phyloP scores from a whole-genome alignment of 2,329 filamentous ascomycete genomes.

The Fusarium paranaense region DNA sequence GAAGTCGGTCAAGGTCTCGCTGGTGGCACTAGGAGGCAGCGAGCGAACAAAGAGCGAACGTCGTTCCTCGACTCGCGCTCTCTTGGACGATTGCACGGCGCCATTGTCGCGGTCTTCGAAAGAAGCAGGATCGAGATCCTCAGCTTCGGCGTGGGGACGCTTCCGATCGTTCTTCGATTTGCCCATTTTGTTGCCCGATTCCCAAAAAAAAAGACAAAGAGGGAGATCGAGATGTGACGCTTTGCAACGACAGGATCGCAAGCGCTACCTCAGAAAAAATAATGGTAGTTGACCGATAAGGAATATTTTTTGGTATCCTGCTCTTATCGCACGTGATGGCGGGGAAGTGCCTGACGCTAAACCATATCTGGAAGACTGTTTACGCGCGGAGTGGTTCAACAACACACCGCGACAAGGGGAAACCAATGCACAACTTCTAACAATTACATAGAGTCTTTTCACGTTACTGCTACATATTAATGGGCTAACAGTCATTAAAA shows the following conservation, averaged over 20 bases:
- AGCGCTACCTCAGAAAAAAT: conserved; percentile 39
- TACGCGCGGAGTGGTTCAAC: conserved; percentile 45
- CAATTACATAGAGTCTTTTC: conserved; percentile 12
- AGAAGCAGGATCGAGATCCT: conserved; percentile 45
- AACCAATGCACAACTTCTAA: conserved; percentile 6
- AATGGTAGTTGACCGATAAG: conserved; percentile 19
- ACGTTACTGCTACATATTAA: conserved; percentile 1
- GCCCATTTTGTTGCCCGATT: conserved; percentile 41
- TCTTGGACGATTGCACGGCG: conserved; percentile 59
- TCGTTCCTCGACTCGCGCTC: conserved; percentile 68
- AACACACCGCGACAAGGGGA: conserved; percentile 28
- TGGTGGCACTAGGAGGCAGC: conserved; percentile 81
- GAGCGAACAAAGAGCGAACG: conserved; percentile 91
- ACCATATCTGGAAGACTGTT: conserved; percentile 49
- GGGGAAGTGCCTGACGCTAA: conserved; percentile 41
- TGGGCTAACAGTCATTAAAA: conserved; percentile 16
- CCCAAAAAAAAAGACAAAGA: background rate
- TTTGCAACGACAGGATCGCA: conserved; percentile 21
- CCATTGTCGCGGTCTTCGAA: conserved; percentile 49
- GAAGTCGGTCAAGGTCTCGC: conserved; percentile 83
- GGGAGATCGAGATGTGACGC: background rate
- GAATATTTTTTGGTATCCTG: conserved; percentile 19
- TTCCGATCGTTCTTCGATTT: conserved; percentile 49
- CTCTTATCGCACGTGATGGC: conserved; percentile 53
- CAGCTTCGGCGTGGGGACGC: conserved; percentile 50